Conservation (phyloP, 192 early-diverging fungal genomes). For the Linnemannia elongata region DNA sequence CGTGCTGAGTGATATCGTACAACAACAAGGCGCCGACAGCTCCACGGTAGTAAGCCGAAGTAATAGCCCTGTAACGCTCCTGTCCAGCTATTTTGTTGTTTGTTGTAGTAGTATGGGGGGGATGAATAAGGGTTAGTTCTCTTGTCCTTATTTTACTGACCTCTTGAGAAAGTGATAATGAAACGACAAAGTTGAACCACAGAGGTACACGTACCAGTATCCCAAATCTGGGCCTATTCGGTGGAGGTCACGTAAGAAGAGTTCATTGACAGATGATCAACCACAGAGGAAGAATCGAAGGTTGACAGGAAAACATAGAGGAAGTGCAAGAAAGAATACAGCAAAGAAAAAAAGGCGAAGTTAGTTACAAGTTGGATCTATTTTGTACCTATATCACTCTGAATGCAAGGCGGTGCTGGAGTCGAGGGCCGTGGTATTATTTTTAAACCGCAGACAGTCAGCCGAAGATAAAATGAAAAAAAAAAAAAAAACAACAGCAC, state of each 20-base stretch:
- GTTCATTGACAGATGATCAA: neutral
- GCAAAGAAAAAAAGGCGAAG: neutral
- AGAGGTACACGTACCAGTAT: conserved; percentile 67
- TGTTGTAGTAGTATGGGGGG: conserved; percentile 15
- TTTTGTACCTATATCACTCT: neutral
- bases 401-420: conserved; percentile 54
- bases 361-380: neutral
- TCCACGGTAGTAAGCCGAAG: conserved; percentile 93
- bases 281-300: neutral
- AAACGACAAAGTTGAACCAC: neutral
- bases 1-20: conserved; percentile 77
- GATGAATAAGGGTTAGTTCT: conserved; percentile 58
- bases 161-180: neutral
- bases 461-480: neutral
- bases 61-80: conserved; percentile 91
- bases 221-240: conserved; percentile 75
- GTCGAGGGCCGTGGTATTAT: conserved; percentile 66
- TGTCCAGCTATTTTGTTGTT: conserved; percentile 75
- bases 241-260: neutral
- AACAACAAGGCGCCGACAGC: conserved; percentile 95
- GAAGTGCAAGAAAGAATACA: neutral
- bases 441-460: conserved; percentile 64
- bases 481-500: neutral
- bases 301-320: neutral
- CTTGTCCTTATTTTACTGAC: conserved; percentile 46